Evolutionary conservation across 768 basidiomycete genomes (phyloP).

Genomic region (Amanita rubescens): DNA sequence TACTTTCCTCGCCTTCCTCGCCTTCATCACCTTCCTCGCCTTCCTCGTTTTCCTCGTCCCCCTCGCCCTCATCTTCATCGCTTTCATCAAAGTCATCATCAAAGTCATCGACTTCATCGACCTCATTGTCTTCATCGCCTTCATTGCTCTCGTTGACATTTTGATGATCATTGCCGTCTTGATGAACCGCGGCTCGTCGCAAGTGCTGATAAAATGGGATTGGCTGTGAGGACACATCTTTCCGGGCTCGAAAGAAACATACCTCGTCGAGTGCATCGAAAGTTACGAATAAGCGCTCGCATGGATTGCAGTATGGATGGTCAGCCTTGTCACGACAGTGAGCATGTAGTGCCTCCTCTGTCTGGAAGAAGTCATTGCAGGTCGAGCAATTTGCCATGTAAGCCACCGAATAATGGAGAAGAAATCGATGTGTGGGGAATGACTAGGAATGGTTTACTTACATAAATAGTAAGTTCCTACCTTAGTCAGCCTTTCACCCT

Average conservation of each 20-base stretch:
- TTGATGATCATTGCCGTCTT: neutral
- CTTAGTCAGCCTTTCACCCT: too few species aligned
- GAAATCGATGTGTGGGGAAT: too few species aligned
- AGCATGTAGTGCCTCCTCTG: neutral
- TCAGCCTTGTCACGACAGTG: neutral
- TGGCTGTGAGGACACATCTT: neutral
- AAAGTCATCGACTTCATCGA: neutral
- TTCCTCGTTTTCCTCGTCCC: neutral
- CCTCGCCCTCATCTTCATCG: neutral
- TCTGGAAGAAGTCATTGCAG: neutral
- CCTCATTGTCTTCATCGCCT: neutral
- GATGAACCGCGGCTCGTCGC: neutral
- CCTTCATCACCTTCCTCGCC: neutral
- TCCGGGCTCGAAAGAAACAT: neutral
- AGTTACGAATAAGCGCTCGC: neutral
- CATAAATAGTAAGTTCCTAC: too few species aligned
- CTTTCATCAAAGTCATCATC: neutral
- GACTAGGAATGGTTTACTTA: too few species aligned
- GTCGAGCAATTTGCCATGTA: neutral
- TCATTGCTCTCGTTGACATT: neutral
- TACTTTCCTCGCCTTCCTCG: neutral
- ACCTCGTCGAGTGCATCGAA: neutral
- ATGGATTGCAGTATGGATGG: neutral
- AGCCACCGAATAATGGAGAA: neutral
- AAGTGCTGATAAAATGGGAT: neutral